Evolutionary conservation across 352 stramenopile genomes (phyloP), one percentile per base, ranked within the genome.

Genomic region (Phytopythium cucurbitacearum): DNA sequence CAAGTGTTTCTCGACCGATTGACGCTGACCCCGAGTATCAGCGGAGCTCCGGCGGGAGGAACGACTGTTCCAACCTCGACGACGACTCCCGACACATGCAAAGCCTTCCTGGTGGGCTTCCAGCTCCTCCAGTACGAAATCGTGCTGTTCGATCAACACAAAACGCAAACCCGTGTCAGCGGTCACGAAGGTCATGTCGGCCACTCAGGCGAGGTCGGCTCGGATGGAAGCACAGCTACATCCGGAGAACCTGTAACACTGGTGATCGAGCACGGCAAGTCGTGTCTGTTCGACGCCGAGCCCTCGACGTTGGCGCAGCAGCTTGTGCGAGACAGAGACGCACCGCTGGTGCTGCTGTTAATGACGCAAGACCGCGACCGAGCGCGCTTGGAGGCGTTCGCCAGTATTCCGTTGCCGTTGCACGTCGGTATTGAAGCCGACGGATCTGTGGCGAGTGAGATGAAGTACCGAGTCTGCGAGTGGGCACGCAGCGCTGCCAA

Each of bases 111-210:
- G 0, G 13, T 79, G 13, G 73, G 61, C 16, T 84, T 84, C 39
- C 73, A 80, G 52, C 54, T 84, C 41, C 44, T 80, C 7, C 67
- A 79, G 53, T 75, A 69, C 45, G 73, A 84, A 41, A 76, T 84
- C 43, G 65, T 84, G 40, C 36, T 80, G 36, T 76, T 84, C 15
- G 70, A 79, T 9, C 45, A n/a, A 3, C 48, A 38, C 48, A 12
- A 51, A 8, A 3, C 38, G 1, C 2, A 16, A 28, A 28, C 12
- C 34, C 9, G 11, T 16, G 33, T 34, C 41, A 13, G 9, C 7
- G 41, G 5, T 47, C 13, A 34, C 13, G 37, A 44, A 3, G n/a
- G 21, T 52, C 16, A 8, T 35, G 32, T 36, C 15, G 40, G 40
- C n/a, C 16, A 7, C 36, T 34, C 34, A 5, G 12, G 11, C 6